phyloP scores from a whole-genome alignment of 257 asterid genomes.

The Rubia yunnanensis region DNA sequence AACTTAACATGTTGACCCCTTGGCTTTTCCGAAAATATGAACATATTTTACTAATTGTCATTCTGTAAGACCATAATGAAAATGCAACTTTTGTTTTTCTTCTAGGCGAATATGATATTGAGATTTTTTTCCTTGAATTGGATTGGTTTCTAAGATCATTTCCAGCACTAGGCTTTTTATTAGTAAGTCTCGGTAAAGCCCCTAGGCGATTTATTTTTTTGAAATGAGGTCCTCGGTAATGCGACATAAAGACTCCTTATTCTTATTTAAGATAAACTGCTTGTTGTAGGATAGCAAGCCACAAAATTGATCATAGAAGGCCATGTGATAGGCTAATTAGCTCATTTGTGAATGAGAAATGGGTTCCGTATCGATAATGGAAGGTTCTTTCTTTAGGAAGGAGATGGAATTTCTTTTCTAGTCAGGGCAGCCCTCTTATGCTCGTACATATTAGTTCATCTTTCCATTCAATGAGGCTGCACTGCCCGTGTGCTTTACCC shows the following conservation, averaged over 20 bases:
- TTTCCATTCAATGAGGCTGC: too few relatives aligned
- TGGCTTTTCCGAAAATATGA: slow-evolving; percentile 6
- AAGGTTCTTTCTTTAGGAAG: too few relatives aligned
- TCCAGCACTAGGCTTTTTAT: neutral
- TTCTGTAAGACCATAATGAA: neutral
- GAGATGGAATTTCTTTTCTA: too few relatives aligned
- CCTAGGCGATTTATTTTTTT: neutral
- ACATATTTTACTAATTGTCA: neutral
- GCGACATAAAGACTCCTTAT: slow-evolving; percentile 4
- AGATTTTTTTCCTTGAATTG: neutral
- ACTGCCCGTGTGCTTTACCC: too few relatives aligned
- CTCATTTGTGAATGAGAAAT: too few relatives aligned
- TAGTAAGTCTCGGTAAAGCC: neutral
- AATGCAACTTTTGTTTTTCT: neutral
- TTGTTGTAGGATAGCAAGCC: too few relatives aligned
- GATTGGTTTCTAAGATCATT: neutral
- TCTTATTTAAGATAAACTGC: neutral
- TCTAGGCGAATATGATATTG: neutral
- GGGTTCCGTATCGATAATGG: too few relatives aligned
- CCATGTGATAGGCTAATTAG: too few relatives aligned
- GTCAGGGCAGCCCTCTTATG: too few relatives aligned
- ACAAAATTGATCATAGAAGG: too few relatives aligned
- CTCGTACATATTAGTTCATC: too few relatives aligned
- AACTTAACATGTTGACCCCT: slow-evolving; percentile 13
- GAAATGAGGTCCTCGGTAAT: neutral